Evolutionary conservation across 129 eudicot genomes (phyloP), one percentile per base, ranked within the genome.

Genomic region (Helianthus tuberosus): DNA sequence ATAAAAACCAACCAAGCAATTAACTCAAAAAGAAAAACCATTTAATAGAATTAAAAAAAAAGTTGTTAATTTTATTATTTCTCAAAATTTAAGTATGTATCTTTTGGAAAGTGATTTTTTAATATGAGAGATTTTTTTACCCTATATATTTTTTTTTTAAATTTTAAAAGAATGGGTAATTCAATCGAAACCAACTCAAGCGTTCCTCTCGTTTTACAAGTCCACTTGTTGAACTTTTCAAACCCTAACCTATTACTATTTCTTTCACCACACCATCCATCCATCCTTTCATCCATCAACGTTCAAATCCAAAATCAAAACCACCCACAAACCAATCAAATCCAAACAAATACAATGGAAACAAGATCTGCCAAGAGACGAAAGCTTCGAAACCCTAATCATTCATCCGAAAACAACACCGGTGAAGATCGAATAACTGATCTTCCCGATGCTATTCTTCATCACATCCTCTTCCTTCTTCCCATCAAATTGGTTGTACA

Each of bases 361-460:
- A 88, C 97, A 52, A 80, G 96, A 91, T 88, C 92, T 47, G 82
- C 86, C 38, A 88, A 83, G 85, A 80, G 80, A 75, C 88, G 85
- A 74, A 91, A 74, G 76, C 87, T 84, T 60, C 74, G 65, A 41
- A 55, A 75, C 55, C 50, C 65, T 6, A 15, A 74, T 14, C 5
- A 60, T 17, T 54, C 71, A 75, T 39, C 71, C 6, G 59, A 48
- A 68, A 69, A 14, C 72, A 49, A 5, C 63, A 71, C 57, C 11
- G 76, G 64, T 5, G 76, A 81, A 51, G 97, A 91, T 59, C 87
- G 89, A 17, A 75, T 91, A 61, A 79, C 89, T 5, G 91, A 91
- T 53, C 96, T 91, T 13, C 97, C 97, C 8, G 80, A 89, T 27
- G 86, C 77, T 14, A 44, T 91, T 57, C 74, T 91, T 61, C 96